Conservation (phyloP, 768 basidiomycete genomes). For the Collybia sordida region DNA sequence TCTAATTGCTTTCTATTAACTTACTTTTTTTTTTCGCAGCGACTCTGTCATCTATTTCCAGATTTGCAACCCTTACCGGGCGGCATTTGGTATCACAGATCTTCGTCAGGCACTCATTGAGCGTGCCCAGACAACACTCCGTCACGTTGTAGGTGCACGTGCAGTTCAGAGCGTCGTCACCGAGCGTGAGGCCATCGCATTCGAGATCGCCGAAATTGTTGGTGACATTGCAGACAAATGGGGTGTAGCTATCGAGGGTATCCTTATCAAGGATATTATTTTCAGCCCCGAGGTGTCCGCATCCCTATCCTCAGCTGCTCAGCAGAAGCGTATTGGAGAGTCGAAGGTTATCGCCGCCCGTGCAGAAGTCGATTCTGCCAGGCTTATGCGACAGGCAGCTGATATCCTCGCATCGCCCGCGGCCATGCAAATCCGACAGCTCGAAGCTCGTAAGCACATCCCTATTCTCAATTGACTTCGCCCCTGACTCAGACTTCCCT, state of each 20-base stretch:
- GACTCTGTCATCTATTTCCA: constrained; percentile 95
- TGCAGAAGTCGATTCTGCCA: constrained; percentile 92
- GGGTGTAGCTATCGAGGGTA: constrained; percentile 96
- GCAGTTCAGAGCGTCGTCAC: constrained; percentile 96
- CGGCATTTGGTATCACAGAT: constrained; percentile 91
- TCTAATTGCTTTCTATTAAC: constrained; percentile 7
- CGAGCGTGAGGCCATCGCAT: constrained; percentile 94
- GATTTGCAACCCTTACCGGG: constrained; percentile 86
- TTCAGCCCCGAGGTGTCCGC: constrained; percentile 90
- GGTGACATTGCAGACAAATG: constrained; percentile 91
- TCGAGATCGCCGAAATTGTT: constrained; percentile 96
- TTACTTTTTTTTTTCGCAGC: constrained; percentile 33
- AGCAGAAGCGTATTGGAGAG: constrained; percentile 96
- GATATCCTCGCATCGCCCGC: constrained; percentile 93
- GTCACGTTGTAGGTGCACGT: constrained; percentile 96
- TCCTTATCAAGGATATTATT: constrained; percentile 93
- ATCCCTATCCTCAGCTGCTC: constrained; percentile 91
- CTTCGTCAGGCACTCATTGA: constrained; percentile 83
- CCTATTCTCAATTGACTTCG: neutral
- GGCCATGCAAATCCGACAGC: constrained; percentile 97
- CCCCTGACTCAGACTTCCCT: neutral
- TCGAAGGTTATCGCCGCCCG: constrained; percentile 94
- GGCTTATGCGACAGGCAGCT: constrained; percentile 95
- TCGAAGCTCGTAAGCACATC: constrained; percentile 70
- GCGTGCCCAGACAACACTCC: constrained; percentile 90